Conservation (phyloP, 2,329 filamentous ascomycete species). For the Colletotrichum liriopes region DNA sequence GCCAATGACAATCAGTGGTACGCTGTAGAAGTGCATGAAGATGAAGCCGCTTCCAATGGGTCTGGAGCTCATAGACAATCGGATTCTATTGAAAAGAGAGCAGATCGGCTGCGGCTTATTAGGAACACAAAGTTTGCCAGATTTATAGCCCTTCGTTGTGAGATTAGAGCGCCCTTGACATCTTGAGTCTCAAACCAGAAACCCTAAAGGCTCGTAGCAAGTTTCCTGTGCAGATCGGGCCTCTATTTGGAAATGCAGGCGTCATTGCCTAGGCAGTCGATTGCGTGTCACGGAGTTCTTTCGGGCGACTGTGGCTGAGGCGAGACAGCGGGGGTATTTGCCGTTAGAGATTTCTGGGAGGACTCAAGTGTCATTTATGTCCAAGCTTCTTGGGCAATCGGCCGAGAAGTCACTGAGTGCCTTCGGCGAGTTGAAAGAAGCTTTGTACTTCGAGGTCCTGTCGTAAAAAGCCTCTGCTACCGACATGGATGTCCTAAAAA, state of each 20-base stretch:
- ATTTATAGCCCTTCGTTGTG: neutral
- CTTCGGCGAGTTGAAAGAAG: neutral
- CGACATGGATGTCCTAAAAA: neutral
- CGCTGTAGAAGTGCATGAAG: neutral
- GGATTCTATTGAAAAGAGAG: neutral
- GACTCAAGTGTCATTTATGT: neutral
- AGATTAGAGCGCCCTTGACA: neutral
- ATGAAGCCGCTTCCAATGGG: neutral
- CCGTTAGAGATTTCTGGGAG: slow-evolving; percentile 15
- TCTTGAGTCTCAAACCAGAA: neutral
- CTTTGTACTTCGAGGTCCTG: slow-evolving; percentile 7
- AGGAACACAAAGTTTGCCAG: neutral
- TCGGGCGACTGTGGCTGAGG: slow-evolving; percentile 3
- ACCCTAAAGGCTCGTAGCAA: neutral
- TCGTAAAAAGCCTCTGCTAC: neutral
- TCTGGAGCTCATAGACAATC: neutral
- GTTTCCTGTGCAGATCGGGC: slow-evolving; percentile 14
- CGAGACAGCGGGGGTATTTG: neutral
- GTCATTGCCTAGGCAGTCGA: slow-evolving; percentile 10
- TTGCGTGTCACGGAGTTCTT: neutral
- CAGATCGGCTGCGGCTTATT: neutral
- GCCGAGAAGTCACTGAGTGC: neutral
- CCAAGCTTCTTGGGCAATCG: neutral
- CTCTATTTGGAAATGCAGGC: neutral
- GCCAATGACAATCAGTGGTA: neutral